Base-by-base conservation (phyloP, 2,329 filamentous ascomycete species). In the Penicillium hesseltinei region DNA sequence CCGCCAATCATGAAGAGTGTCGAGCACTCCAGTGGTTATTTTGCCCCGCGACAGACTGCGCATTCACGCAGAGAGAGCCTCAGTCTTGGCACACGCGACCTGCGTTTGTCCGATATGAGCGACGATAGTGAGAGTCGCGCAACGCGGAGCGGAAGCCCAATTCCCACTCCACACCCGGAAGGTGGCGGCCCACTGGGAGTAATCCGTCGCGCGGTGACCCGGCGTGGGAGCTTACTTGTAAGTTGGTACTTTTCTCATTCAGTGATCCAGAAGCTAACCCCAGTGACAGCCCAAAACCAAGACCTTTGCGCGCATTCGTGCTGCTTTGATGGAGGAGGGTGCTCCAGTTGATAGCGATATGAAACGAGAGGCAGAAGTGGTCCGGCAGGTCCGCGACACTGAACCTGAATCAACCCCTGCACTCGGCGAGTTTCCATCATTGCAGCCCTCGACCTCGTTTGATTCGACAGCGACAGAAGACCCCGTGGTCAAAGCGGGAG, bases 341-440 rank as follows among this genome's bases (percentile, higher is more conserved):
- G 86, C 92, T 0, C 94, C 94, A 0, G 81, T 96, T 10, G 94
- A 99, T 67, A 88, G 89, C 42, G 94, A 99, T 73, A 87, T 91
- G 56, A 88, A 90, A 51, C 88, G 92, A 39, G 94, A 99, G 78
- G 92, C 93, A 38, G 93, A 97, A 75, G 94, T 97, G 5, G 91
- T 99, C 61, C 90, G 91, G 50, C 94, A 97, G 75, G 92, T 97
- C 29, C 89, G 92, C 42, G 94, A 97, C 73, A 93, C 88, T 66
- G 92, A 97, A 68, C 83, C 88, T 61, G 85, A 65, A 68, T 78
- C 54, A 63, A 73, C 75, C 11, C 71, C 81, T 47, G 65, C 62
- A 1, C 49, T 71, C 19, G 54, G 58, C 25, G 74, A 80, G 52
- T 69, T 82, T 57, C 79, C 82, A 15, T 78, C 82, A 15, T 73